phyloP scores from a whole-genome alignment of 306 rosid species.

The Oemleria cerasiformis region DNA sequence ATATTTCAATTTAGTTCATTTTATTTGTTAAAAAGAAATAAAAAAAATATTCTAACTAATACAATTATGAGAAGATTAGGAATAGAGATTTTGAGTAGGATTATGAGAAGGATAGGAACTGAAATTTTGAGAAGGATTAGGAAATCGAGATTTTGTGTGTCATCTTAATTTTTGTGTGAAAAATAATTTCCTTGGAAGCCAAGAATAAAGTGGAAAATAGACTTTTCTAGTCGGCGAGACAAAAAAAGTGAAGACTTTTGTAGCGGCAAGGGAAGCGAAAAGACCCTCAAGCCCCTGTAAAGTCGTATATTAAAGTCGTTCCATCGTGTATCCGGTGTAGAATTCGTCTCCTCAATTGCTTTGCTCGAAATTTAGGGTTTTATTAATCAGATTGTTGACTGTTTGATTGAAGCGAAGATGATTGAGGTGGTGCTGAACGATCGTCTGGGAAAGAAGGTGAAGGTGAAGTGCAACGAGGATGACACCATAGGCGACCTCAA shows the following conservation, averaged over 20 bases:
- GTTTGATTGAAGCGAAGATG: conserved; percentile 46
- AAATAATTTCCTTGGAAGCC: too few species aligned
- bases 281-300: conserved; percentile 2
- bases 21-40: too few species aligned
- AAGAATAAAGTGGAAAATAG: background rate
- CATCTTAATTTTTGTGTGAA: too few species aligned
- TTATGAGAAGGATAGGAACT: too few species aligned
- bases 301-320: background rate
- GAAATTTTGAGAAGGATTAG: background rate
- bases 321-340: background rate
- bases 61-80: background rate
- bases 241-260: background rate
- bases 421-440: conserved; percentile 91
- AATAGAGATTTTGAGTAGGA: too few species aligned
- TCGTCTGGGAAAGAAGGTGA: conserved; percentile 91
- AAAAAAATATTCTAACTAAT: too few species aligned
- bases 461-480: conserved; percentile 86
- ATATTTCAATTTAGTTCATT: too few species aligned
- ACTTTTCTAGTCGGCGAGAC: background rate
- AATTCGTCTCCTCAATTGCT: background rate
- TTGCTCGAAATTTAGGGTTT: background rate
- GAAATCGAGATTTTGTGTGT: background rate
- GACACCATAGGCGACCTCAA: conserved; percentile 90
- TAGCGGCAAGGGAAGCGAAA: background rate
- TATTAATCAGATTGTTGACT: background rate